Conservation (phyloP, 352 stramenopile genomes). For the Phytophthora litchii region DNA sequence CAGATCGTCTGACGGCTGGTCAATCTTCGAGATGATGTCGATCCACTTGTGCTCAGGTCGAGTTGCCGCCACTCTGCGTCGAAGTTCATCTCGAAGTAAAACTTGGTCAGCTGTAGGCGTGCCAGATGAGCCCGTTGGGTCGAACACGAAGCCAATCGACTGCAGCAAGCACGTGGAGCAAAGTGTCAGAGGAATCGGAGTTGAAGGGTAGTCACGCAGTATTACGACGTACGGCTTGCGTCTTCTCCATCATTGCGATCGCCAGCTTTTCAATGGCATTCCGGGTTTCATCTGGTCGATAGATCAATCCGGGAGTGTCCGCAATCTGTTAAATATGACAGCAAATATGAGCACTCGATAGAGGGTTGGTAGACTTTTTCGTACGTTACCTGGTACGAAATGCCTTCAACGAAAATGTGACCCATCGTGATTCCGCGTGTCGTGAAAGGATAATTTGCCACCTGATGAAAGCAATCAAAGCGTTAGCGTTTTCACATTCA, state of each 20-base stretch:
- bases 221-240: conserved; percentile 51
- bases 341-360: conserved; percentile 3
- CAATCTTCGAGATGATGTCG: conserved; percentile 88
- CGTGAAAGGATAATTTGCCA: conserved; percentile 90
- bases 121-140: conserved; percentile 72
- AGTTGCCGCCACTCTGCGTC: conserved; percentile 42
- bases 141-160: conserved; percentile 88
- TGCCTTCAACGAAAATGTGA: conserved; percentile 84
- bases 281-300: conserved; percentile 60
- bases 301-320: conserved; percentile 78
- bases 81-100: conserved; percentile 75
- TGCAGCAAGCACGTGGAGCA: conserved; percentile 25
- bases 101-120: conserved; percentile 69
- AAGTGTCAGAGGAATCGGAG: conserved; percentile 6
- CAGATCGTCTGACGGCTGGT: conserved; percentile 59
- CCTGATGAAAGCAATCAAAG: conserved; percentile 35
- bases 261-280: conserved; percentile 81
- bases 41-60: conserved; percentile 71
- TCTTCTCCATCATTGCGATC: conserved; percentile 80
- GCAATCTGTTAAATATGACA: conserved; percentile 65
- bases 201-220: background rate
- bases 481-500: no score
- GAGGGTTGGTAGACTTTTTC: background rate
- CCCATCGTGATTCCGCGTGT: conserved; percentile 89
- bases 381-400: conserved; percentile 71